Conservation (phyloP, 1,284 basidiomycete genomes). For the Apiotrichum laibachii region DNA sequence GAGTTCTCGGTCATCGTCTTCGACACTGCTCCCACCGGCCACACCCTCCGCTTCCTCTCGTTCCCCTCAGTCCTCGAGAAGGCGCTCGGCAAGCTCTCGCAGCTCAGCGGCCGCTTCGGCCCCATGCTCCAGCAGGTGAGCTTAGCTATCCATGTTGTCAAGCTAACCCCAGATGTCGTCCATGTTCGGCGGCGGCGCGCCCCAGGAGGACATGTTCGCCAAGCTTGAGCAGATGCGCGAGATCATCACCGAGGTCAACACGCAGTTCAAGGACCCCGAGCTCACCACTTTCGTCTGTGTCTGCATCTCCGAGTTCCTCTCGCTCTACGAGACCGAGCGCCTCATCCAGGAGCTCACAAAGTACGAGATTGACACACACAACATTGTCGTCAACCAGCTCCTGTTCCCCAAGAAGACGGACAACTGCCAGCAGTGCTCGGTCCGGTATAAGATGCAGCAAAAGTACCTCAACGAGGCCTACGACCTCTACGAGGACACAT, state of each 20-base stretch:
- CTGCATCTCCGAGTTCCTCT: conserved; percentile 97
- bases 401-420: conserved; percentile 85
- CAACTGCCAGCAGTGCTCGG: conserved; percentile 91
- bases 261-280: conserved; percentile 98
- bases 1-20: conserved; percentile 99
- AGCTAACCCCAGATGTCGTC: conserved; percentile 68
- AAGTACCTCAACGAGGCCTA: conserved; percentile 92
- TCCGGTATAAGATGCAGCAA: conserved; percentile 95
- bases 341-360: conserved; percentile 92
- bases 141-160: not conserved
- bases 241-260: conserved; percentile 97
- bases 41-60: conserved; percentile 95
- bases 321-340: conserved; percentile 96
- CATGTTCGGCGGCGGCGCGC: conserved; percentile 77
- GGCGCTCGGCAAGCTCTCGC: conserved; percentile 89
- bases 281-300: conserved; percentile 98
- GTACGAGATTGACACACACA: conserved; percentile 98
- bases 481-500: conserved; percentile 94
- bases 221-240: conserved; percentile 96
- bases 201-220: conserved; percentile 96
- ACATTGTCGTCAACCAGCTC: conserved; percentile 97
- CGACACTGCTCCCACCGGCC: conserved; percentile 97
- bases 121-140: conserved; percentile 90
- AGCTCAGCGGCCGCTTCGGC: conserved; percentile 86
- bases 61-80: conserved; percentile 98